Evolutionary conservation across 371 early-diverging fungal species (phyloP).

Genomic region (Mycotypha africana): DNA sequence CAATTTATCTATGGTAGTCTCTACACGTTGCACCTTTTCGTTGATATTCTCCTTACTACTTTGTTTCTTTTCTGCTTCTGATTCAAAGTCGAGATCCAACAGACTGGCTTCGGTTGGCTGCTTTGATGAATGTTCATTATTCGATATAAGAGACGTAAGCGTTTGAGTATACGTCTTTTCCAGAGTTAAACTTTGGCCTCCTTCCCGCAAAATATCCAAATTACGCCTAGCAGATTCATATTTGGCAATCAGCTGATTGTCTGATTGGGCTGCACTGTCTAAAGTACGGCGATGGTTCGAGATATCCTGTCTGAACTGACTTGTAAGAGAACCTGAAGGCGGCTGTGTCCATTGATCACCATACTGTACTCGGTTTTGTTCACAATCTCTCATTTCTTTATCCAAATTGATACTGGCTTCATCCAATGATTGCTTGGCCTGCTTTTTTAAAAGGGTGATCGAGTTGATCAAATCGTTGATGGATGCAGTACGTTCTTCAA

Average conservation of each 20-base stretch:
- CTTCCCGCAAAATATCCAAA: constrained; percentile 52
- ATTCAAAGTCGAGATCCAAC: constrained; percentile 58
- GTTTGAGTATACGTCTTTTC: constrained; percentile 60
- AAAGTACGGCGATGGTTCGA: constrained; percentile 72
- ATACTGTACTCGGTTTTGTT: constrained; percentile 67
- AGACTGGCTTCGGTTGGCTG: constrained; percentile 30
- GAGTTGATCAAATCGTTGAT: constrained; percentile 52
- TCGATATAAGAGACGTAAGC: constrained; percentile 27
- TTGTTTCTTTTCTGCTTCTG: constrained; percentile 15
- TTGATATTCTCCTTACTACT: constrained; percentile 24
- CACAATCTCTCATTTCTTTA: constrained; percentile 84
- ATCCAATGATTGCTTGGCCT: constrained; percentile 59
- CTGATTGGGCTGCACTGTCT: constrained; percentile 74
- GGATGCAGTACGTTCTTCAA: constrained; percentile 33
- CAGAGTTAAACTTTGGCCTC: constrained; percentile 52
- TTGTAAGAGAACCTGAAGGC: constrained; percentile 71
- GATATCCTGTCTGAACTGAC: constrained; percentile 72
- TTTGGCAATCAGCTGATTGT: constrained; percentile 55
- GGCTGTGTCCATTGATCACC: constrained; percentile 81
- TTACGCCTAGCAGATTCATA: constrained; percentile 51
- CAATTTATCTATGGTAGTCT: constrained; percentile 68
- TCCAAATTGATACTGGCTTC: constrained; percentile 63
- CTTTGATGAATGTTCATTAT: constrained; percentile 18
- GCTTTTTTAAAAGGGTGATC: constrained; percentile 56
- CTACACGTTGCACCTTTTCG: constrained; percentile 57